Evolutionary conservation across 805 yeast genomes (phyloP).

Genomic region (Starmerella etchellsii): DNA sequence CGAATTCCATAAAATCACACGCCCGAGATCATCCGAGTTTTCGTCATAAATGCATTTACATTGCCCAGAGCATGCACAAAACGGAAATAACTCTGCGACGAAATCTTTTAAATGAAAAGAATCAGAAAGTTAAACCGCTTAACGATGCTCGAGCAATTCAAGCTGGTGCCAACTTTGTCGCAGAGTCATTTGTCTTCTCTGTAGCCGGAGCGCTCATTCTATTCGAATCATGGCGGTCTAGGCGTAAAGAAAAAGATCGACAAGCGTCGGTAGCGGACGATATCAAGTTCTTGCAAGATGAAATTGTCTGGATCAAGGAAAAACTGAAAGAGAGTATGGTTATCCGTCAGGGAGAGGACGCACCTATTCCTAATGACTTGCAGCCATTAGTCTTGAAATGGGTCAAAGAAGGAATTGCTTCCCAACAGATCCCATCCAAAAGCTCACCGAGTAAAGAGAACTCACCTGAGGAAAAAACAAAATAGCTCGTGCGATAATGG

Average conservation of each 20-base stretch:
- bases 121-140: conserved; percentile 54
- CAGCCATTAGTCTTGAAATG: conserved; percentile 34
- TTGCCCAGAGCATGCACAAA: conserved; percentile 62
- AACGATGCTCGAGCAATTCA: conserved; percentile 75
- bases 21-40: conserved; percentile 62
- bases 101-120: conserved; percentile 40
- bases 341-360: conserved; percentile 31
- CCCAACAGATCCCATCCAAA: neutral
- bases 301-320: conserved; percentile 43
- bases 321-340: conserved; percentile 28
- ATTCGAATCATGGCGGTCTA: conserved; percentile 56
- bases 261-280: conserved; percentile 62
- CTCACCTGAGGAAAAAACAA: neutral
- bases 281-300: conserved; percentile 54
- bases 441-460: neutral
- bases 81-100: conserved; percentile 51
- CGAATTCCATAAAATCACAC: conserved; percentile 54
- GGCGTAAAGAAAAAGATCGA: conserved; percentile 48
- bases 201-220: conserved; percentile 69
- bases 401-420: neutral
- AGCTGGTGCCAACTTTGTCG: conserved; percentile 63
- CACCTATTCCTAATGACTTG: conserved; percentile 33
- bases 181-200: conserved; percentile 62
- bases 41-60: conserved; percentile 44
- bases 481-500: too few relatives aligned